phyloP scores from a whole-genome alignment of 495 filamentous ascomycete species.

The Aspergillus sclerotioniger region DNA sequence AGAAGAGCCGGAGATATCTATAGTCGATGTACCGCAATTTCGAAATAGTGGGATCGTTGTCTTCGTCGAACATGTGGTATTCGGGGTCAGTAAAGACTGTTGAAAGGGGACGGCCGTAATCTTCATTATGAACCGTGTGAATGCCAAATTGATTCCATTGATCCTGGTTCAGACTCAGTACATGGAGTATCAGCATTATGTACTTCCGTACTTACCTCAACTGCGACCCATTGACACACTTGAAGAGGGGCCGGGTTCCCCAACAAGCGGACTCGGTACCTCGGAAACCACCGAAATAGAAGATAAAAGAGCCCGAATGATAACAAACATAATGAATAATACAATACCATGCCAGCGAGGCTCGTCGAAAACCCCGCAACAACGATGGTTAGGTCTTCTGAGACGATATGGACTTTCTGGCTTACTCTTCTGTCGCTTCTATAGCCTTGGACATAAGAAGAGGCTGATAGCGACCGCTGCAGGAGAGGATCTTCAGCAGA shows the following conservation, averaged over 20 bases:
- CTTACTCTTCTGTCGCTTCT: conserved; percentile 57
- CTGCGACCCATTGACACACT: conserved; percentile 83
- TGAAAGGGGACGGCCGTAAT: conserved; percentile 78
- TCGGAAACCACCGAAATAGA: conserved; percentile 83
- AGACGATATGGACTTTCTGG: conserved; percentile 90
- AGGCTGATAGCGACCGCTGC: conserved; percentile 52
- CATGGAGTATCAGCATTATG: not conserved
- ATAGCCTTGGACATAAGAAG: conserved; percentile 56
- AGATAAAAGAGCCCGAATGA: conserved; percentile 80
- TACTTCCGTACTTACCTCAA: conserved; percentile 57
- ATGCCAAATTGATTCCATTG: conserved; percentile 91
- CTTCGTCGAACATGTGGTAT: conserved; percentile 66
- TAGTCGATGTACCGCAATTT: conserved; percentile 79
- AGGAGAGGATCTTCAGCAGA: conserved; percentile 75
- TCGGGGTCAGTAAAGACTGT: conserved; percentile 75
- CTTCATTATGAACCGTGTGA: conserved; percentile 59
- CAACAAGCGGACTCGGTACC: conserved; percentile 75
- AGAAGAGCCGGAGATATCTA: conserved; percentile 90
- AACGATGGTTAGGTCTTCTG: conserved; percentile 90
- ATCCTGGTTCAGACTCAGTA: conserved; percentile 51
- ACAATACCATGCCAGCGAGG: conserved; percentile 61
- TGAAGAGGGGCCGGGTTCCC: conserved; percentile 65
- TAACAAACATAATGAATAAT: conserved; percentile 63
- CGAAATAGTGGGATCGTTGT: conserved; percentile 75
- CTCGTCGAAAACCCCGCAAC: conserved; percentile 88